phyloP scores from a whole-genome alignment of 805 yeast species.

The Kluyveromyces siamensis region DNA sequence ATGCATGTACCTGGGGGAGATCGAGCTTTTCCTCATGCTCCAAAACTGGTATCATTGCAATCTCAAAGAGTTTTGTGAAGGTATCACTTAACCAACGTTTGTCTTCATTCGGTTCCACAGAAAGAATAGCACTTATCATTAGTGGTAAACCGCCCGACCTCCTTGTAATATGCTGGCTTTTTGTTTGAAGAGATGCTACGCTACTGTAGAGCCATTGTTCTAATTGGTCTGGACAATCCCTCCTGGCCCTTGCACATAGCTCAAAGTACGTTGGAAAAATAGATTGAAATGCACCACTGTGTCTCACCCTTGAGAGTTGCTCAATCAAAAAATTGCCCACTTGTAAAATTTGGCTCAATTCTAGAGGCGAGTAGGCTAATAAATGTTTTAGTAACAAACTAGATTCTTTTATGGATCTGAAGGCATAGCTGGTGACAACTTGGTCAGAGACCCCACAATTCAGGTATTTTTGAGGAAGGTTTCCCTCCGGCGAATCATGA shows the following conservation, averaged over 20 bases:
- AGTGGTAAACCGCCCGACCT: conserved; percentile 91
- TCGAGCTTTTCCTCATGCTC: conserved; percentile 50
- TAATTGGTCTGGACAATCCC: conserved; percentile 34
- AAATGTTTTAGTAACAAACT: conserved; percentile 43
- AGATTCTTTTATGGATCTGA: conserved; percentile 79
- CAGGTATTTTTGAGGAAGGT: conserved; percentile 39
- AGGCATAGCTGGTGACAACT: conserved; percentile 54
- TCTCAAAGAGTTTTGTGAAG: conserved; percentile 39
- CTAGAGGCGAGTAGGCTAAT: conserved; percentile 27
- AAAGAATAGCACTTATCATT: conserved; percentile 64
- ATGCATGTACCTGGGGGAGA: conserved; percentile 89
- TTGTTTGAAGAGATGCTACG: conserved; percentile 41
- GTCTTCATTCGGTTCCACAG: conserved; percentile 34
- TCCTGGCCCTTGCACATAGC: conserved; percentile 51
- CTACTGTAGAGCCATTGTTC: conserved; percentile 52
- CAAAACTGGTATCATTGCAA: conserved; percentile 45
- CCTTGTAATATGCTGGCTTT: conserved; percentile 68
- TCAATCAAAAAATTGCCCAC: conserved; percentile 49
- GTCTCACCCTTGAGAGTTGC: conserved; percentile 69
- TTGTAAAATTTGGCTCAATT: conserved; percentile 14
- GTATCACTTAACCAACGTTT: conserved; percentile 40
- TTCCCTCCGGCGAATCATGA: conserved; percentile 66
- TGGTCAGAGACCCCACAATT: conserved; percentile 34
- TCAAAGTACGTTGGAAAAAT: conserved; percentile 72
- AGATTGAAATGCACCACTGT: conserved; percentile 87